Percentiles rank a stretch among this genome's conserved stretches.
Evolutionary conservation across 2,329 filamentous ascomycete genomes (phyloP).

Genomic region (Diplodia scrobiculata): DNA sequence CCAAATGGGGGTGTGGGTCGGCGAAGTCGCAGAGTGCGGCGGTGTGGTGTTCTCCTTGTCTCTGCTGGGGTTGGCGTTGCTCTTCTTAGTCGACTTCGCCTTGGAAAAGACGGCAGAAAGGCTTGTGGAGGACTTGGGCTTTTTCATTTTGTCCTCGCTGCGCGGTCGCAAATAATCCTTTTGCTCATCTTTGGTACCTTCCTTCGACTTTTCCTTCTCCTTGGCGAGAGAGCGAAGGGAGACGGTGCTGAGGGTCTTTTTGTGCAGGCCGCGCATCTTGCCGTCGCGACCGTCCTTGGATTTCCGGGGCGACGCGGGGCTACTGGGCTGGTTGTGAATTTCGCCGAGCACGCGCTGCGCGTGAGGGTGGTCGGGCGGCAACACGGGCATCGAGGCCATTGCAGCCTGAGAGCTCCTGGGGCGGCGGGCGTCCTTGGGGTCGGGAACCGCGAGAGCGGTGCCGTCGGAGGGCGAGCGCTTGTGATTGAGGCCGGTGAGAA

Average conservation of each 20-base stretch:
- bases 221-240: slow-evolving; percentile 57
- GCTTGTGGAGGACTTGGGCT: slow-evolving; percentile 81
- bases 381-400: slow-evolving; percentile 43
- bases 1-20: slow-evolving; percentile 71
- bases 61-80: slow-evolving; percentile 59
- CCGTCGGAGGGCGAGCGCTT: slow-evolving; percentile 52
- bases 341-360: slow-evolving; percentile 38
- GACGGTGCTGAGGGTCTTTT: slow-evolving; percentile 58
- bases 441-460: slow-evolving; percentile 34
- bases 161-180: slow-evolving; percentile 14
- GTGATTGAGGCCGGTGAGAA: slow-evolving; percentile 56
- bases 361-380: slow-evolving; percentile 56
- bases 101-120: slow-evolving; percentile 75
- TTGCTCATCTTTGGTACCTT: slow-evolving; percentile 38
- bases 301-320: slow-evolving; percentile 42
- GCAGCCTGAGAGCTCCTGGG: slow-evolving; percentile 30
- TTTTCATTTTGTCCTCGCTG: slow-evolving; percentile 56
- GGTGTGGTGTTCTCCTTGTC: slow-evolving; percentile 84
- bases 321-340: slow-evolving; percentile 44
- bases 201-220: slow-evolving; percentile 47
- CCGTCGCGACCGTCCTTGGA: slow-evolving; percentile 40
- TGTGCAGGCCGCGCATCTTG: slow-evolving; percentile 48
- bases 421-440: slow-evolving; percentile 30
- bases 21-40: slow-evolving; percentile 48
- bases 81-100: slow-evolving; percentile 69